phyloP scores from a whole-genome alignment of 306 rosid species.

The Pterocarpus macrocarpus region DNA sequence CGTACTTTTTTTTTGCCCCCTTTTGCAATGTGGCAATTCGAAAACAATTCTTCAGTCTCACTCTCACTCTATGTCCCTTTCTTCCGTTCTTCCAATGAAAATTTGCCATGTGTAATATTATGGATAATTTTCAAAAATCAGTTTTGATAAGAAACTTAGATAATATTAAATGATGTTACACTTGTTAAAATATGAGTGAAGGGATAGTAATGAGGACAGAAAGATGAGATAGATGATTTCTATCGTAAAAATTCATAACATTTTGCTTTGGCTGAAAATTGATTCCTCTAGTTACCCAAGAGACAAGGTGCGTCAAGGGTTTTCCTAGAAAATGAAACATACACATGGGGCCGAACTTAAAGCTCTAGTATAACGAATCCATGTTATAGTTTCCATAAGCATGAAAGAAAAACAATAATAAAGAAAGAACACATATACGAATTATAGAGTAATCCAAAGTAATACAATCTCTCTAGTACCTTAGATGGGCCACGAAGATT shows the following conservation, averaged over 20 bases:
- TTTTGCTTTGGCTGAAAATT: too few relatives aligned
- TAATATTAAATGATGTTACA: too few relatives aligned
- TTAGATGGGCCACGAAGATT: constrained; percentile 47
- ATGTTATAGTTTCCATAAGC: constrained; percentile 50
- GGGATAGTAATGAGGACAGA: too few relatives aligned
- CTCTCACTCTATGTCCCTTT: too few relatives aligned
- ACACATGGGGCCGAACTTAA: constrained; percentile 44
- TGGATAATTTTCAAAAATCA: too few relatives aligned
- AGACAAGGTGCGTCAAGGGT: constrained; percentile 45
- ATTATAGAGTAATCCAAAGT: constrained; percentile 35
- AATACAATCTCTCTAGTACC: constrained; percentile 25
- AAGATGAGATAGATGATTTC: too few relatives aligned
- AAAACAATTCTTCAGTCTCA: too few relatives aligned
- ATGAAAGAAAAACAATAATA: constrained; percentile 39
- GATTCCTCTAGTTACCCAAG: constrained; percentile 29
- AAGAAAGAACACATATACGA: constrained; percentile 24
- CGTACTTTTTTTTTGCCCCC: constrained; percentile 3
- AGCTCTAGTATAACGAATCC: constrained; percentile 43
- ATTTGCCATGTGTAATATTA: too few relatives aligned
- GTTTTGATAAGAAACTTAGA: too few relatives aligned
- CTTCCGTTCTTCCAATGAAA: too few relatives aligned
- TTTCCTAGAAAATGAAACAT: constrained; percentile 47
- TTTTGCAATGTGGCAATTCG: constrained; percentile 33
- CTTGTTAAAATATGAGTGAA: too few relatives aligned
- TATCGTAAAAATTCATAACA: too few relatives aligned